Evolutionary conservation across 257 asterid genomes (phyloP).

Genomic region (Craterostigma plantagineum): DNA sequence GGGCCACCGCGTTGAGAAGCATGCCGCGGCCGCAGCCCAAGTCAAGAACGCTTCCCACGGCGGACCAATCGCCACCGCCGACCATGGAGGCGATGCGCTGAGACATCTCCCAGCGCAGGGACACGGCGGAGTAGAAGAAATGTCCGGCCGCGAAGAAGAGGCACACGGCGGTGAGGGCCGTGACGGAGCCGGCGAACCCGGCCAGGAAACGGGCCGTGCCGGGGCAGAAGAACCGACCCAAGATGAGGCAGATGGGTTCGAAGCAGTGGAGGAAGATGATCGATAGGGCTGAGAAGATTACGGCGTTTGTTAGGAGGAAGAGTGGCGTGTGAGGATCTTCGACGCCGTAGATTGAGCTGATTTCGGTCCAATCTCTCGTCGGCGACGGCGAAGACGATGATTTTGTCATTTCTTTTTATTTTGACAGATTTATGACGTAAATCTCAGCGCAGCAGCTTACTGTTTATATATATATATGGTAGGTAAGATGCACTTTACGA

Average conservation of each 20-base stretch:
- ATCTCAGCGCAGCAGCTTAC: too few species aligned
- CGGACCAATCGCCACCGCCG: constrained; percentile 62
- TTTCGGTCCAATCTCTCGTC: constrained; percentile 76
- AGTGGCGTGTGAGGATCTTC: constrained; percentile 83
- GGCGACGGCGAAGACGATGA: too few species aligned
- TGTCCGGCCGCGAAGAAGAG: constrained; percentile 70
- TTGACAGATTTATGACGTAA: not conserved
- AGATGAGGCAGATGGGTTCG: constrained; percentile 47
- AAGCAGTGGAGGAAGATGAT: constrained; percentile 56
- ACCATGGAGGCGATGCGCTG: constrained; percentile 76
- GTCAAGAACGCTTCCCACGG: constrained; percentile 78
- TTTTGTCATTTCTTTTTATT: too few species aligned
- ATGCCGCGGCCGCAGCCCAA: constrained; percentile 93
- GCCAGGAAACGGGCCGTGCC: constrained; percentile 64
- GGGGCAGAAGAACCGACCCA: constrained; percentile 46
- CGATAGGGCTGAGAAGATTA: constrained; percentile 41
- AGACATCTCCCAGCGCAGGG: constrained; percentile 86
- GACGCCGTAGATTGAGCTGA: constrained; percentile 86
- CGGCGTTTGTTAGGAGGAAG: constrained; percentile 54
- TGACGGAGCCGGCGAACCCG: constrained; percentile 77
- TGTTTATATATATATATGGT: too few species aligned
- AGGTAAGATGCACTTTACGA: too few species aligned
- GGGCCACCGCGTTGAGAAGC: constrained; percentile 76
- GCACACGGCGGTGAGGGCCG: constrained; percentile 76
- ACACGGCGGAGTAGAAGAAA: constrained; percentile 73